Conservation (phyloP, 345 rosid genomes). For the Orychophragmus violaceus region DNA sequence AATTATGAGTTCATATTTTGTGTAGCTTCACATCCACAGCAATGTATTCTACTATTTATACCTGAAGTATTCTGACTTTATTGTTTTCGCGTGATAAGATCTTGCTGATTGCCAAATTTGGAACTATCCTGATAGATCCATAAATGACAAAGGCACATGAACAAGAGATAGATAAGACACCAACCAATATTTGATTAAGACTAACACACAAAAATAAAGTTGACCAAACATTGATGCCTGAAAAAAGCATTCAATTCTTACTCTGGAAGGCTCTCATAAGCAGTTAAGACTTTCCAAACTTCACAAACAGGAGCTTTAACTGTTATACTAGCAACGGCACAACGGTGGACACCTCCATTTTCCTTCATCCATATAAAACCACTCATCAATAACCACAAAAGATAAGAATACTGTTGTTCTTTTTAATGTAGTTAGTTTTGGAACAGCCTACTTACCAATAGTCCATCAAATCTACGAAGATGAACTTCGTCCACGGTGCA, state of each 20-base stretch:
- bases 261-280: constrained; percentile 97
- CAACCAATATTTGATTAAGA: neutral
- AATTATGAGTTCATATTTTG: neutral
- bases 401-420: constrained; percentile 11
- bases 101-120: constrained; percentile 91
- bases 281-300: constrained; percentile 90
- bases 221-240: neutral
- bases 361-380: constrained; percentile 56
- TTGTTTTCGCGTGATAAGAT: constrained; percentile 84
- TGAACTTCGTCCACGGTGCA: constrained; percentile 92
- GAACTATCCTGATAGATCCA: constrained; percentile 69
- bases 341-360: constrained; percentile 94
- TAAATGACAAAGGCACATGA: constrained; percentile 8
- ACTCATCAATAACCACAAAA: constrained; percentile 32
- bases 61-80: constrained; percentile 92
- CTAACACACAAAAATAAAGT: neutral
- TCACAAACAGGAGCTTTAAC: constrained; percentile 93
- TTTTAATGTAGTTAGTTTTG: neutral
- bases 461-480: constrained; percentile 93
- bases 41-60: constrained; percentile 18
- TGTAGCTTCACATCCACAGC: neutral
- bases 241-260: constrained; percentile 26
- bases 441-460: constrained; percentile 55
- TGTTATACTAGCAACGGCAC: constrained; percentile 89
- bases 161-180: neutral